These are phyloP conservation scores for Emiliania huxleyi DNA, from an alignment of 78 protist species.

Conservation along the genomic window DNA sequence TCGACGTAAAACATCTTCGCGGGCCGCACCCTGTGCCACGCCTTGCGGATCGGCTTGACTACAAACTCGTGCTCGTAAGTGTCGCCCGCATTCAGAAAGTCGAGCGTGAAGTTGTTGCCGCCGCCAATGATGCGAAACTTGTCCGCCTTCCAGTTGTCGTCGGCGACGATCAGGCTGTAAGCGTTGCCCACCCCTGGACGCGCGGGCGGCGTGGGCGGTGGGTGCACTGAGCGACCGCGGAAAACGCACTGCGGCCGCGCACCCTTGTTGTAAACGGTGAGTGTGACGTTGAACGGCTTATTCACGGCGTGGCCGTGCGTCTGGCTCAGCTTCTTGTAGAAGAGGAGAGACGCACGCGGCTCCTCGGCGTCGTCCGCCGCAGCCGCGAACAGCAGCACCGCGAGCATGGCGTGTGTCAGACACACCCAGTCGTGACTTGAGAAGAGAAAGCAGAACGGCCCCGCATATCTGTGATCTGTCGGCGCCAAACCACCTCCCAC, in stretches of 20 bases:
- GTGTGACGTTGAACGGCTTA: background rate
- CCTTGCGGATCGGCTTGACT: background rate
- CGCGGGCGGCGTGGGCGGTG: no score
- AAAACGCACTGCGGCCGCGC: no score
- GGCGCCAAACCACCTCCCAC: no score
- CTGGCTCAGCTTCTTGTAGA: background rate
- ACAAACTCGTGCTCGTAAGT: background rate
- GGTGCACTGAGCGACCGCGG: no score
- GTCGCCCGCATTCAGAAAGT: background rate
- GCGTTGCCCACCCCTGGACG: background rate
- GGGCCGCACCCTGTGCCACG: background rate
- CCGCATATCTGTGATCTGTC: no score
- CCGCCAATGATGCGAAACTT: background rate
- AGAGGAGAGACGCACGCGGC: background rate
- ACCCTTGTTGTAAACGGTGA: background rate
- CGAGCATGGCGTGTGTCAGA: no score
- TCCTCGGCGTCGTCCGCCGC: background rate
- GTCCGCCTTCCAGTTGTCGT: conserved; percentile 14
- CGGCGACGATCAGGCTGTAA: background rate
- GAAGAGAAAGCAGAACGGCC: no score
- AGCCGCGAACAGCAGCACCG: background rate
- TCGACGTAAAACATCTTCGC: background rate
- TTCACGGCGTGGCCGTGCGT: background rate
- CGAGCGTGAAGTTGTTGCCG: background rate
- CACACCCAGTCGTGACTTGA: no score